Evolutionary conservation across 2,329 filamentous ascomycete genomes (phyloP), one percentile per base, ranked within the genome.

Genomic region (Xylaria sp.): DNA sequence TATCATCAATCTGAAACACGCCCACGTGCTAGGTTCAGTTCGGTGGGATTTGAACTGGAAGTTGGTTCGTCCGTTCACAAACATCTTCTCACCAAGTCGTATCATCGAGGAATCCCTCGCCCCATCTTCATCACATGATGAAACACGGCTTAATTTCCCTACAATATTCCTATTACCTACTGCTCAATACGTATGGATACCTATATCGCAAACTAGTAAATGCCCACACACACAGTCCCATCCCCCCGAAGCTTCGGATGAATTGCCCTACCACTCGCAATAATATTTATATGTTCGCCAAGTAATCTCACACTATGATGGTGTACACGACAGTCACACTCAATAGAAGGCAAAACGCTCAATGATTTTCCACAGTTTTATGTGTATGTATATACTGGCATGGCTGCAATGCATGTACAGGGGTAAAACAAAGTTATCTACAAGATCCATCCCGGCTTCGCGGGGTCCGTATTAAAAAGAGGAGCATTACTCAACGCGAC

Each of bases 361-460:
- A 16, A 23, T 29, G 23, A n/a, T 44, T 58, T 58, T 58, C 10
- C 23, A 29, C 2, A 10, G 12, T 16, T 37, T 25, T 62, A 35
- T 60, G 50, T 66, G 51, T 42, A 40, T 40, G 9, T 40, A 44
- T 44, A 44, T 57, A 62, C 51, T 50, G 47, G 48, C 23, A 40
- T 57, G 23, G 50, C 64, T 23, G 13, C 2, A 57, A 12, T 63
- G 40, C 64, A 68, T 64, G 55, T 61, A 61, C 66, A 68, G 25
- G 57, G 32, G 25, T 23, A 18, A 66, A 47, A 55, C 57, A 61
- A 65, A 65, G 18, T 35, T 65, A 68, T 68, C 50, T 68, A 68
- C 66, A 68, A 37, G 10, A 21, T 35, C 32, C 4, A 44, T 63
- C 51, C 50, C 23, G 42, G 57, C 58, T 23, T 29, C 29, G 42